Conservation (phyloP, 495 filamentous ascomycete genomes). For the Podospora anserina region DNA sequence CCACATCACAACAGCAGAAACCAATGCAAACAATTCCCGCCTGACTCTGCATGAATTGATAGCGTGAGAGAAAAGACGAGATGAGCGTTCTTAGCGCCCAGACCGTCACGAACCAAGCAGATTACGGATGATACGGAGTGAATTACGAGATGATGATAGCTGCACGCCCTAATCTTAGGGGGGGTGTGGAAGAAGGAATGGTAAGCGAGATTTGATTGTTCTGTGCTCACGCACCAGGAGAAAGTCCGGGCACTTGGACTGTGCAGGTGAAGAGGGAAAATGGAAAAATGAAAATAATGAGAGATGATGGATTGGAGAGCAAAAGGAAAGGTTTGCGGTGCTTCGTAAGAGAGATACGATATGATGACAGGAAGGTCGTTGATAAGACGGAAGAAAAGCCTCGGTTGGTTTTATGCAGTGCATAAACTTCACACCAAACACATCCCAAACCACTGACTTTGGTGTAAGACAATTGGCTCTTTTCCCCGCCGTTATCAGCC, state of each 20-base stretch:
- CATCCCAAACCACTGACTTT: not conserved
- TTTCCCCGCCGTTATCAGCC: not conserved
- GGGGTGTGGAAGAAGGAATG: not conserved
- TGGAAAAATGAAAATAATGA: not conserved
- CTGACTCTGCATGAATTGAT: not conserved
- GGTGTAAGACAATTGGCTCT: conserved; percentile 2
- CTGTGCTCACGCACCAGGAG: not conserved
- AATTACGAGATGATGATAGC: not conserved
- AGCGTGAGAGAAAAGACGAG: not conserved
- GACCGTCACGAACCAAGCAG: not conserved
- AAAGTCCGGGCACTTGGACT: not conserved
- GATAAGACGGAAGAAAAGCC: not conserved
- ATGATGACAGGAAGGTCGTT: not conserved
- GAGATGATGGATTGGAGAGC: not conserved
- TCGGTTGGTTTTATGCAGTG: not conserved
- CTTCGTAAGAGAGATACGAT: too few species aligned
- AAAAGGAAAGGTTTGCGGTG: not conserved
- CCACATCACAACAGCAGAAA: not conserved
- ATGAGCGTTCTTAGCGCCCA: not conserved
- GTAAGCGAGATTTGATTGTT: conserved; percentile 7
- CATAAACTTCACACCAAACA: not conserved
- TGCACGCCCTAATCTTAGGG: not conserved
- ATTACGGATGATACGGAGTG: not conserved
- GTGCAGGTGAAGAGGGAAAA: not conserved
- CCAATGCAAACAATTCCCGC: not conserved